Conservation (phyloP, 192 early-diverging fungal genomes). For the Bifiguratus adelaidae region DNA sequence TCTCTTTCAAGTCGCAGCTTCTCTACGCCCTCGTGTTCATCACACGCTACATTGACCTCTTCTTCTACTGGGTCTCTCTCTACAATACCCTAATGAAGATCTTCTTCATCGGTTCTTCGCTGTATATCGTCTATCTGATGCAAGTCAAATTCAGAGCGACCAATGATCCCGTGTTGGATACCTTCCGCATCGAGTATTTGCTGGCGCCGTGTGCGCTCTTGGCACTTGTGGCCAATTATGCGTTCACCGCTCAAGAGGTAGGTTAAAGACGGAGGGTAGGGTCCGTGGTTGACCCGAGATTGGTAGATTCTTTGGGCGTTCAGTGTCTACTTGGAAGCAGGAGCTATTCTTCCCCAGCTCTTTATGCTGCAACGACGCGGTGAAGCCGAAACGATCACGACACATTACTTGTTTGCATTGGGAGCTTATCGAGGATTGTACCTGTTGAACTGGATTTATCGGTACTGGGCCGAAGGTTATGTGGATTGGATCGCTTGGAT, state of each 20-base stretch:
- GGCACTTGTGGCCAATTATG: slow-evolving; percentile 64
- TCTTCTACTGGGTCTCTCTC: slow-evolving; percentile 57
- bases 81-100: slow-evolving; percentile 96
- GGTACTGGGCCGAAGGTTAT: slow-evolving; percentile 61
- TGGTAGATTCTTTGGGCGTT: slow-evolving; percentile 90
- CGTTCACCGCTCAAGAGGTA: slow-evolving; percentile 63
- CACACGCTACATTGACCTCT: slow-evolving; percentile 92
- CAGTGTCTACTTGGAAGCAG: slow-evolving; percentile 92
- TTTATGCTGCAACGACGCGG: slow-evolving; percentile 96
- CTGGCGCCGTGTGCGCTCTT: slow-evolving; percentile 57
- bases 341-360: slow-evolving; percentile 96
- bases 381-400: slow-evolving; percentile 98
- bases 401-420: slow-evolving; percentile 96
- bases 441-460: slow-evolving; percentile 91
- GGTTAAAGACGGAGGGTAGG: neutral
- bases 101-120: slow-evolving; percentile 80
- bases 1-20: slow-evolving; percentile 95
- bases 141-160: slow-evolving; percentile 73
- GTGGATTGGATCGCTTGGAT: slow-evolving; percentile 82
- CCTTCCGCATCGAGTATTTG: slow-evolving; percentile 84
- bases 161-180: slow-evolving; percentile 87
- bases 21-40: slow-evolving; percentile 87
- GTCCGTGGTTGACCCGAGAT: neutral
- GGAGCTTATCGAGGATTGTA: slow-evolving; percentile 60
- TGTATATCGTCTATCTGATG: slow-evolving; percentile 92